Evolutionary conservation across 169 alveolate species (phyloP).

Genomic region (Amoebophrya sp.): DNA sequence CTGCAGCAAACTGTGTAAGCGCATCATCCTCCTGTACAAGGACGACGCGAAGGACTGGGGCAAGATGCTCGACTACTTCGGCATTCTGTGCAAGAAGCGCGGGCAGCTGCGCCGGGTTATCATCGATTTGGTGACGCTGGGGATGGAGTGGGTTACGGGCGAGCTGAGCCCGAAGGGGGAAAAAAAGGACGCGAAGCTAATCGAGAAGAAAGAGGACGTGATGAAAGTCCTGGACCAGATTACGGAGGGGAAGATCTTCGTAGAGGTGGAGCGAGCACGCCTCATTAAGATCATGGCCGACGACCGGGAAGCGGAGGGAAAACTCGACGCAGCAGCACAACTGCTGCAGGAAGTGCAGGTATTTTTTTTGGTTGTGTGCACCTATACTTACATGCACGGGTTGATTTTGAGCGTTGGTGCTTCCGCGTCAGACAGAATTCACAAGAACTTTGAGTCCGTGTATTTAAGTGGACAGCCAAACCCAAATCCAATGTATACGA

Average conservation of each 20-base stretch:
- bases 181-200: background rate
- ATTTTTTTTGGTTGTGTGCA: no score
- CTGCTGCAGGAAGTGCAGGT: conserved; percentile 46
- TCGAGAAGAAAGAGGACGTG: background rate
- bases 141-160: conserved; percentile 21
- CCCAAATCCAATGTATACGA: no score
- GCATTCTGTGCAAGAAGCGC: conserved; percentile 32
- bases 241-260: conserved; percentile 34
- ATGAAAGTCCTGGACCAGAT: background rate
- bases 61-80: background rate
- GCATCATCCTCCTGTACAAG: background rate
- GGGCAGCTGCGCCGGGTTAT: conserved; percentile 44
- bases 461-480: no score
- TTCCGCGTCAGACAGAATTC: no score
- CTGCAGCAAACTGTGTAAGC: background rate
- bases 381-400: no score
- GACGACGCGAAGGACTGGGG: conserved; percentile 18
- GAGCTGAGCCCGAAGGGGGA: background rate
- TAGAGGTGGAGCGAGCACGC: conserved; percentile 51
- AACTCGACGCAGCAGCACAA: conserved; percentile 37
- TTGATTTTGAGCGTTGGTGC: no score
- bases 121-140: conserved; percentile 19
- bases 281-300: conserved; percentile 36
- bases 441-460: no score
- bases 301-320: conserved; percentile 40